phyloP scores from a whole-genome alignment of 371 early-diverging fungal species.

The Circinella minor region DNA sequence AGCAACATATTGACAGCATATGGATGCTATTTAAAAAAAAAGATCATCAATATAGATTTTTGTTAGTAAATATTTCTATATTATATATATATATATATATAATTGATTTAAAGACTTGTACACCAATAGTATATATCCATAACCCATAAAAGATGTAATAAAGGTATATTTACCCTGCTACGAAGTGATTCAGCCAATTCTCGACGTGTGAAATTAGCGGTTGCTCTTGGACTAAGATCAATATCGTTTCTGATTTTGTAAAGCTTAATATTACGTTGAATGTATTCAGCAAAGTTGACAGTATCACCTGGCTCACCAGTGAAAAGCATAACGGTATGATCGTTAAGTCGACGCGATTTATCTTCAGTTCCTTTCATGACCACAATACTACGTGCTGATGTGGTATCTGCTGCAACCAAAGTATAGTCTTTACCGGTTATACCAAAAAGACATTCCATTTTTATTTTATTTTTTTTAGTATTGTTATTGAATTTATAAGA shows the following conservation, averaged over 20 bases:
- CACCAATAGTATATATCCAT: too few species aligned
- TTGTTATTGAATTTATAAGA: background rate
- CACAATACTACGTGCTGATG: slow-evolving; percentile 85
- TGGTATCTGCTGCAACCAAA: slow-evolving; percentile 85
- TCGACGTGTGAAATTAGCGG: slow-evolving; percentile 85
- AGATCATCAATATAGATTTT: too few species aligned
- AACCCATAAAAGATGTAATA: too few species aligned
- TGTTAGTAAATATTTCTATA: too few species aligned
- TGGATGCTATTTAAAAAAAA: slow-evolving; percentile 61
- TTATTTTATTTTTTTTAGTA: slow-evolving; percentile 12
- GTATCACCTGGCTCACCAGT: slow-evolving; percentile 96
- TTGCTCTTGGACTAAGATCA: slow-evolving; percentile 79
- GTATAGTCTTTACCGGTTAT: slow-evolving; percentile 96
- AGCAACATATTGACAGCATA: slow-evolving; percentile 92
- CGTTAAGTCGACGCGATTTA: slow-evolving; percentile 84
- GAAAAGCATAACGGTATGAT: slow-evolving; percentile 83
- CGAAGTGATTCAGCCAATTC: slow-evolving; percentile 89
- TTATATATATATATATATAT: too few species aligned
- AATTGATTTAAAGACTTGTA: too few species aligned
- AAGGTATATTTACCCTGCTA: slow-evolving; percentile 66
- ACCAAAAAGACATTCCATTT: slow-evolving; percentile 92
- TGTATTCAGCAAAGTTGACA: slow-evolving; percentile 94
- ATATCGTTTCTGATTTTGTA: slow-evolving; percentile 88
- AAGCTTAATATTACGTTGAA: slow-evolving; percentile 91
- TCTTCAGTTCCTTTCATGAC: slow-evolving; percentile 92